Evolutionary conservation across 805 yeast species (phyloP).

Genomic region (Teunomyces aglyptinius): DNA sequence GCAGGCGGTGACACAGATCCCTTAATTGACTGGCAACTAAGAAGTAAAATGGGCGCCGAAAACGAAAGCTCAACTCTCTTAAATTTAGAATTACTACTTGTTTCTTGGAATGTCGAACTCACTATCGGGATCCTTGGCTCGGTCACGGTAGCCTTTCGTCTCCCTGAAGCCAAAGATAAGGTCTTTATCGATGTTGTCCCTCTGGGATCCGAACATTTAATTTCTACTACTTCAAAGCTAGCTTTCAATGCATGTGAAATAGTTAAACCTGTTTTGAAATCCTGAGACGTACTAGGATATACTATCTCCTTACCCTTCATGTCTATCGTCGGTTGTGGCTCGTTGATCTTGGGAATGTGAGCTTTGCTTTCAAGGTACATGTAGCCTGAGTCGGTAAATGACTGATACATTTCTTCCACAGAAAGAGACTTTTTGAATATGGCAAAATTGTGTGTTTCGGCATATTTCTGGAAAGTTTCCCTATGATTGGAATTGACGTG

Average conservation of each 20-base stretch:
- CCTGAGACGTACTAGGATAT: conserved; percentile 8
- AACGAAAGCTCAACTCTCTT: conserved; percentile 14
- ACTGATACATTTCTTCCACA: not conserved
- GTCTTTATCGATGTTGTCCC: not conserved
- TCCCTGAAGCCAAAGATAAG: not conserved
- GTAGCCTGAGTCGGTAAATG: not conserved
- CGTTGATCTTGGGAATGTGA: conserved; percentile 5
- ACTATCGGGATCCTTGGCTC: not conserved
- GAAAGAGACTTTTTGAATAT: not conserved
- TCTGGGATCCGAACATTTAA: not conserved
- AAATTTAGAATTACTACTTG: conserved; percentile 5
- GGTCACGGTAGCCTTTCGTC: not conserved
- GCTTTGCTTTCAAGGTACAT: not conserved
- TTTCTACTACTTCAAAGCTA: conserved; percentile 12
- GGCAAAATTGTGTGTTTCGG: conserved; percentile 3
- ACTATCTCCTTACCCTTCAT: conserved; percentile 6
- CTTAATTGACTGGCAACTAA: conserved; percentile 10
- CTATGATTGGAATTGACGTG: not conserved
- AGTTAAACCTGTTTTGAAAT: conserved; percentile 7
- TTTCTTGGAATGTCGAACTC: conserved; percentile 9
- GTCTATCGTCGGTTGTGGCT: not conserved
- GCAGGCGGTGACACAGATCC: conserved; percentile 13
- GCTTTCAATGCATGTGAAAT: conserved; percentile 11
- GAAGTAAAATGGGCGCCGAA: conserved; percentile 11
- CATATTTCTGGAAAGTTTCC: conserved; percentile 1